phyloP scores from a whole-genome alignment of 2,329 filamentous ascomycete genomes.

The Cylindrodendrum hubeiense region DNA sequence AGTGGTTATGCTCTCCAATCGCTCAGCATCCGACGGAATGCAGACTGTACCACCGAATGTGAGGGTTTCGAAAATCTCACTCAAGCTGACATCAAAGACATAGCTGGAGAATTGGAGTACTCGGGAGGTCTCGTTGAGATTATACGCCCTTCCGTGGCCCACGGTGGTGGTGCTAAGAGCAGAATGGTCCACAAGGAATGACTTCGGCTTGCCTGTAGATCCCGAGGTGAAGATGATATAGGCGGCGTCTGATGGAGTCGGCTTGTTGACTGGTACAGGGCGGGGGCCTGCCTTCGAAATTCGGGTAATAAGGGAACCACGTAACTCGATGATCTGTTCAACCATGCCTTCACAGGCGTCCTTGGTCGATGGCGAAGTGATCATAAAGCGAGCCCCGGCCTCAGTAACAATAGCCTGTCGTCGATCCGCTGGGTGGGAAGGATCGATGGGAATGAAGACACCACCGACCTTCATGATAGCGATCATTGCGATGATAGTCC shows the following conservation, averaged over 20 bases:
- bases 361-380: neutral
- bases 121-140: conserved; percentile 13
- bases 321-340: neutral
- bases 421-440: conserved; percentile 48
- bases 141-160: neutral
- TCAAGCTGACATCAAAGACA: conserved; percentile 54
- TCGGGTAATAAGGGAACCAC: neutral
- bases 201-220: conserved; percentile 66
- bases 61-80: conserved; percentile 55
- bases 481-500: conserved; percentile 44
- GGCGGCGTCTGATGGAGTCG: neutral
- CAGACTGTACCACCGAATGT: conserved; percentile 54
- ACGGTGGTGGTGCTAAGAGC: conserved; percentile 6
- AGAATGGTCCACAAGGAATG: conserved; percentile 52
- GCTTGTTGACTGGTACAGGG: neutral
- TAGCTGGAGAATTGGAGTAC: conserved; percentile 45
- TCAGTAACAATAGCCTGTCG: neutral
- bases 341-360: neutral
- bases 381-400: neutral
- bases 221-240: conserved; percentile 68
- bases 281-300: neutral
- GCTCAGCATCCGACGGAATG: conserved; percentile 48
- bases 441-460: conserved; percentile 49
- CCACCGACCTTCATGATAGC: conserved; percentile 50
- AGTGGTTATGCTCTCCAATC: conserved; percentile 25